Percentiles rank a stretch among this genome's conserved stretches.
These are phyloP conservation scores for Boletus reticulatus DNA, from an alignment of 768 basidiomycete genomes.

Conservation along the genomic window DNA sequence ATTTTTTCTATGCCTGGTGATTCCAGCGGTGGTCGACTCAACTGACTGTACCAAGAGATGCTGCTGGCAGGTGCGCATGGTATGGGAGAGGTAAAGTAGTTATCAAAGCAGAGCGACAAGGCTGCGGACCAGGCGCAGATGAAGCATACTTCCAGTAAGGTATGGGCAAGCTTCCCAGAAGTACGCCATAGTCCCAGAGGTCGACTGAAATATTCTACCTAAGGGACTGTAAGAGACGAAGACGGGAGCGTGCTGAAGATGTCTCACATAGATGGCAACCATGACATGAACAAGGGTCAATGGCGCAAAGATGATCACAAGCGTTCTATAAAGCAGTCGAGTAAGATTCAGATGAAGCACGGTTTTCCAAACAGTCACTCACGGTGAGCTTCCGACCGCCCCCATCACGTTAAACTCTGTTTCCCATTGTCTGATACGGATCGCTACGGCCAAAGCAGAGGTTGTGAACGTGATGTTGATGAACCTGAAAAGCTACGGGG, in stretches of 20 bases:
- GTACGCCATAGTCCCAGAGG: constrained; percentile 93
- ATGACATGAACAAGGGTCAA: constrained; percentile 84
- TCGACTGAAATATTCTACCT: constrained; percentile 92
- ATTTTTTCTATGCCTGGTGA: constrained; percentile 37
- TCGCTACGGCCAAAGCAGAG: constrained; percentile 74
- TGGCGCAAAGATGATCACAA: constrained; percentile 85
- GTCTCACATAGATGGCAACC: constrained; percentile 76
- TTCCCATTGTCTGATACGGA: constrained; percentile 68
- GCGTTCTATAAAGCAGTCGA: constrained; percentile 44
- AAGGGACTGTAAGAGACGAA: constrained; percentile 19
- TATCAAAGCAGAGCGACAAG: constrained; percentile 85
- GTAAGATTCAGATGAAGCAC: background rate
- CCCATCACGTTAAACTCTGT: constrained; percentile 51
- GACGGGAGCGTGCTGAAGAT: constrained; percentile 4
- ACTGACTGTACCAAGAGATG: constrained; percentile 71
- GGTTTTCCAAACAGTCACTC: constrained; percentile 26
- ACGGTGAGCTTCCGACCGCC: constrained; percentile 81
- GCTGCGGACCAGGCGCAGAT: constrained; percentile 94
- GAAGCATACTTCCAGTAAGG: constrained; percentile 83
- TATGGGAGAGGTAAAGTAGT: constrained; percentile 84
- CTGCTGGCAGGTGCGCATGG: constrained; percentile 63
- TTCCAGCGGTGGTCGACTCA: constrained; percentile 43
- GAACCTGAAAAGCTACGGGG: constrained; percentile 71
- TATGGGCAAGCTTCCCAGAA: constrained; percentile 82
- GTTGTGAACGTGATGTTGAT: constrained; percentile 83